These are phyloP conservation scores for Auxenochlorella protothecoides DNA, from an alignment of 139 green algal species.

Conservation along the genomic window DNA sequence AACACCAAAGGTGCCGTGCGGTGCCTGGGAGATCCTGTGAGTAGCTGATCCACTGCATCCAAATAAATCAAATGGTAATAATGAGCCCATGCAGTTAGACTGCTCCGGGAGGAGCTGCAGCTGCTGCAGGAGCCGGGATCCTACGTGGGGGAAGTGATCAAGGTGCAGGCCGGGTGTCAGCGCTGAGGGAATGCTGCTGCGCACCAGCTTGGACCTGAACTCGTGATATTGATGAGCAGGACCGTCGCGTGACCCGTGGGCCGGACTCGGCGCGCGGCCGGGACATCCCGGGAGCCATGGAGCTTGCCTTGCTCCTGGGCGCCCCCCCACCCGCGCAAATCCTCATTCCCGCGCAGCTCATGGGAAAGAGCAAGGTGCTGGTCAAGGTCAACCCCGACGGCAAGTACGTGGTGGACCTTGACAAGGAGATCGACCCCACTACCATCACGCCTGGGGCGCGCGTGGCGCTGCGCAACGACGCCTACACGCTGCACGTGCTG, in stretches of 20 bases:
- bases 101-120: conserved; percentile 93
- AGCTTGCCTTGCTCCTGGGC: no score
- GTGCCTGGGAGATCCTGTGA: neutral
- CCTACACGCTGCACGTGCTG: conserved; percentile 91
- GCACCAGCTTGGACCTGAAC: no score
- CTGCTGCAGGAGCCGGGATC: conserved; percentile 96
- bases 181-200: no score
- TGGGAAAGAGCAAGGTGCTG: conserved; percentile 99
- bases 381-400: conserved; percentile 98
- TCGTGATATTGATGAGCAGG: no score
- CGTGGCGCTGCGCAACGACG: conserved; percentile 95
- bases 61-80: neutral
- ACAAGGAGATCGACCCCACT: conserved; percentile 80
- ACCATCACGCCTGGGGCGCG: conserved; percentile 68
- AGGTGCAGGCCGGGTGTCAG: conserved; percentile 37
- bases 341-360: conserved; percentile 51
- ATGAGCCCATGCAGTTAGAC: conserved; percentile 64
- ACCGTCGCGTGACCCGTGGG: no score
- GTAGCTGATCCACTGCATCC: neutral
- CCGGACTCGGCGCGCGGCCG: no score
- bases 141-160: conserved; percentile 98
- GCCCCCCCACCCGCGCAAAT: no score
- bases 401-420: conserved; percentile 97
- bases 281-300: no score
- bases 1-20: conserved; percentile 82